Base-by-base conservation (phyloP, 768 basidiomycete genomes). In the Panellus pusillus region DNA sequence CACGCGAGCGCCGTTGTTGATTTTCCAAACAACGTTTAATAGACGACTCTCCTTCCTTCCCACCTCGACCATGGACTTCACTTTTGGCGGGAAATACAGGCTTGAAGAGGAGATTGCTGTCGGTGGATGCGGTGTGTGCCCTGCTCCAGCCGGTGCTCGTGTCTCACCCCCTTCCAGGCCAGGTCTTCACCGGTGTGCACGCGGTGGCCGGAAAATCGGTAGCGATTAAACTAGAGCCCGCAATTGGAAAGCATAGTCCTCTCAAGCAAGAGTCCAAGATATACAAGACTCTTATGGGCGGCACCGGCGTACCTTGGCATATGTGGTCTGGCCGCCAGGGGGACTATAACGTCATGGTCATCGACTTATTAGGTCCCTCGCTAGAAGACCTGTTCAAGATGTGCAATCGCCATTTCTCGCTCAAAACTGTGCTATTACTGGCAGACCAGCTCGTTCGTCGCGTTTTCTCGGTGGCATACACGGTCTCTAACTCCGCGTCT, bases 331-430 rank as follows among this genome's bases (percentile, higher is more conserved):
- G 93, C 28, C 87, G 83, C 56, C 87, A 95, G 66, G 95, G 89
- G 28, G 86, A 94, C 70, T 98, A 94, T 74, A 98, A 98, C 66
- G 94, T 98, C 63, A 91, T 99, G 80, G 91, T 98, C 66, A 93
- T 98, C 65, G 96, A 98, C 77, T 81, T 98, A 24, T 82, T 99
- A 36, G 96, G 96, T 0, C 93, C 95, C 3, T 87, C 86, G 3
- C 75, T 93, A 45, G 91, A 93, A 62, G 90, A 92, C 71, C 79
- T 91, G 46, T 92, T 92, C 78, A 87, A 91, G 68, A 82, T 84
- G 73, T 92, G 89, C 69, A 94, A 94, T 74, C 84, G 90, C 53
- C 89, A 91, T 65, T 98, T 99, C 69, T 87, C 86, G 3, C 79
- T 98, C 68, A 98, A 96, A 79, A 97, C 96, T 2, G 92, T 97